Evolutionary conservation across 2,329 filamentous ascomycete species (phyloP).

Genomic region (Ophiosphaerella narmari): DNA sequence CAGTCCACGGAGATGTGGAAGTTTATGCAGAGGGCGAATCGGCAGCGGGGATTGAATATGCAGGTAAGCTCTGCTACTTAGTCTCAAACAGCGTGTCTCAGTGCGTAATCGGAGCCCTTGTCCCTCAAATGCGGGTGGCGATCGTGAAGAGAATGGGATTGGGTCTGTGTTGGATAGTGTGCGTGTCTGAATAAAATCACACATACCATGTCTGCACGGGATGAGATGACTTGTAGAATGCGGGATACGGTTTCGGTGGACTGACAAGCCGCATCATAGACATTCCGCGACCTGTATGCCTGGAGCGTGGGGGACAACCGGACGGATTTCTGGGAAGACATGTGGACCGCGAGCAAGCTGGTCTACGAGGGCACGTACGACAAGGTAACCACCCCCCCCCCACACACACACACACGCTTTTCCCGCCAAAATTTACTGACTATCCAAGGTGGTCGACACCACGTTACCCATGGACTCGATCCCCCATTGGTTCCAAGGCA

Average conservation of each 20-base stretch:
- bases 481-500: conserved; percentile 77
- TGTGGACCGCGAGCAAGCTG: conserved; percentile 35
- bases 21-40: conserved; percentile 64
- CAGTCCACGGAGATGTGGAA: conserved; percentile 51
- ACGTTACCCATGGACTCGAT: conserved; percentile 70
- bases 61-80: conserved; percentile 51
- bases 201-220: no score
- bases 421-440: neutral
- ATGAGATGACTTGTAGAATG: no score
- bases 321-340: conserved; percentile 49
- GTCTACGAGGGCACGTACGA: conserved; percentile 38
- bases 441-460: conserved; percentile 65
- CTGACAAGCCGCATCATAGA: conserved; percentile 47
- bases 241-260: no score
- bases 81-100: no score
- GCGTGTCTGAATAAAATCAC: no score
- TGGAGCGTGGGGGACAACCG: conserved; percentile 67
- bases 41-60: conserved; percentile 60
- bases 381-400: conserved; percentile 13
- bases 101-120: no score
- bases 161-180: no score
- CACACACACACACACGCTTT: no score
- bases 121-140: no score
- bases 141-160: no score
- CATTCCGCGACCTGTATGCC: conserved; percentile 70